Evolutionary conservation across 2,329 filamentous ascomycete species (phyloP), one percentile per base, ranked within the genome.

Genomic region (Talaromyces sp.): DNA sequence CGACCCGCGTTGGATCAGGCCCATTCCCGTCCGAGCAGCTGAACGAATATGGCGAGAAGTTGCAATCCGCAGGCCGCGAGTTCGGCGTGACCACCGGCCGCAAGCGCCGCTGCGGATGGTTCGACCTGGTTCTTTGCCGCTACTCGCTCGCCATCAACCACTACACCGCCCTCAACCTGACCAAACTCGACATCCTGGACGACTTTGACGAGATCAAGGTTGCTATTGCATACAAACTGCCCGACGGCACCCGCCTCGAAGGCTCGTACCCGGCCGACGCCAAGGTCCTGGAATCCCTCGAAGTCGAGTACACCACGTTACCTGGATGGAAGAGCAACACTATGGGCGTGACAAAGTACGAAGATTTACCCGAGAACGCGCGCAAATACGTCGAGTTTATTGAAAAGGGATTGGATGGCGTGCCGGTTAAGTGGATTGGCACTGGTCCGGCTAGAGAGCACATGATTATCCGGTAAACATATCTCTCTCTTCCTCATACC

Each of bases 181-280:
- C 85, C 61, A 88, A 88, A 74, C 80, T 88, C 54, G 85, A 88
- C 67, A 80, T 88, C 36, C 77, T 88, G 7, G 85, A 88, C 69
- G 80, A 83, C 68, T 87, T 88, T 68, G 81, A 85, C 22, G 82
- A 85, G 72, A 81, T 88, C 74, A 82, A 86, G 72, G 79, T 88
- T 47, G 85, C 82, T 5, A 82, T 82, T 1, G 79, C 80, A 11
- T 88, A 88, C 73, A 77, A 77, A 55, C 70, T 83, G 68, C 73
- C 74, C 6, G 70, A 83, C 51, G 84, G 84, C 51, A 75, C 71
- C 57, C 70, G 81, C 66, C 73, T 73, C 36, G 75, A 85, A 15
- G 75, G 80, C 32, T 79, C 78, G n/a, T 86, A 86, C 77, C 85
- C 85, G 0, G 82, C 83, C 17, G 82, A 85, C 66, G 72, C 82